These are phyloP conservation scores for Fermentozyma sake DNA, from an alignment of 1,139 yeast genomes.

Conservation along the genomic window DNA sequence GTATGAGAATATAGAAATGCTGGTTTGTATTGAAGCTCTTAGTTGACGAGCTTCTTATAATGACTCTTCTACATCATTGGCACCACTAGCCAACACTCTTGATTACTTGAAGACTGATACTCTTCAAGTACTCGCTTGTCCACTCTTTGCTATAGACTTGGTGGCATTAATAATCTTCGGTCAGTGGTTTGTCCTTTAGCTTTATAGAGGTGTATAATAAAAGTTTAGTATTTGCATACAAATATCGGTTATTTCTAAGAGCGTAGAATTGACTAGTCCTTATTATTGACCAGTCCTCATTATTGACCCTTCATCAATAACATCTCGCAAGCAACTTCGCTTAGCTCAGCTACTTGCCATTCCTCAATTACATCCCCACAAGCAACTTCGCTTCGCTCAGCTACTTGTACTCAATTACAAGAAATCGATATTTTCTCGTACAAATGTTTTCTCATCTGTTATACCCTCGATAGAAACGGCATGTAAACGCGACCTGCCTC, in stretches of 20 bases:
- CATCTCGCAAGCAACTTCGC: too few relatives aligned
- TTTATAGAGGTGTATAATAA: too few relatives aligned
- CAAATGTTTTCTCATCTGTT: conserved; percentile 21
- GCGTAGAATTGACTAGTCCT: too few relatives aligned
- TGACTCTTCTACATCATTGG: background rate
- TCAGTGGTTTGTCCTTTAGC: too few relatives aligned
- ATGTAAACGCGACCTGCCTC: conserved; percentile 21
- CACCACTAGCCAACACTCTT: too few relatives aligned
- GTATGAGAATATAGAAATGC: conserved; percentile 4
- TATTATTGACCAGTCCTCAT: too few relatives aligned
- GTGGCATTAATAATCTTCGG: background rate
- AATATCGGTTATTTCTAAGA: background rate
- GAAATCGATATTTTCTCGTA: conserved; percentile 16
- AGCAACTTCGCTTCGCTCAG: too few relatives aligned
- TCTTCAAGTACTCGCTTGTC: too few relatives aligned
- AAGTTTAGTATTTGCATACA: too few relatives aligned
- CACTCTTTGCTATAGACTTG: background rate
- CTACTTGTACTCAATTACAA: conserved; percentile 9
- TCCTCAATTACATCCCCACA: too few relatives aligned
- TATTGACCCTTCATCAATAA: too few relatives aligned
- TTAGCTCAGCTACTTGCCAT: background rate
- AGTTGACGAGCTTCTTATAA: background rate
- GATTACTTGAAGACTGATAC: too few relatives aligned
- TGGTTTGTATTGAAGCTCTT: background rate
- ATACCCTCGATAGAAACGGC: conserved; percentile 30